Evolutionary conservation across 768 basidiomycete genomes (phyloP), one percentile per base, ranked within the genome.

Genomic region (Naganishia antarctica): DNA sequence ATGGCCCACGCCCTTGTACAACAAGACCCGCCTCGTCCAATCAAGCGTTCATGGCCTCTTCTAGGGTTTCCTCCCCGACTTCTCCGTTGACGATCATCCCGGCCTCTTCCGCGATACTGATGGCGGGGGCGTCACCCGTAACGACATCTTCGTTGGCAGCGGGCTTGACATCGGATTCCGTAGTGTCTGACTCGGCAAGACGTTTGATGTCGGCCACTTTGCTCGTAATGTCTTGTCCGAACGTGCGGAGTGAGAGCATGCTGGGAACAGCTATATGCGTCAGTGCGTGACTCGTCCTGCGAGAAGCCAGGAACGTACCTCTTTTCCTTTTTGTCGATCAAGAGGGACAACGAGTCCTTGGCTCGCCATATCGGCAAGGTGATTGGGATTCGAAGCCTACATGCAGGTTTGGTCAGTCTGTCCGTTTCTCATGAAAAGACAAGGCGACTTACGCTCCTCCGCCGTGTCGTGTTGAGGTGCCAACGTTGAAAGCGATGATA

Each of bases 241-340:
- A 98, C 11, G 93, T 80, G 1, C 92, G 86, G 49, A 91, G 79
- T 64, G 90, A 91, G 66, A 98, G 80, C 1, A 91, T 91, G 71
- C 93, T 97, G 66, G 3, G 59, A 9, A 15, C 34, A 8, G 3
- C 34, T 21, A 49, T 41, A n/a, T 43, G 58, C 40, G 65, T 34
- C 32, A 25, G 57, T 47, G 5, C 21, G 50, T 29, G n/a, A 23
- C 40, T 37, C 57, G 44, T 21, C 13, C 12, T 49, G 4, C 46
- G 40, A 26, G 40, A 66, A 59, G 18, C 18, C 31, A 13, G 8
- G 6, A 18, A 74, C 80, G 12, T 46, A 91, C 93, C 88, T 90
- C 79, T 98, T 98, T 26, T 91, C 90, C 73, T 89, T 89, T 78
- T 98, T 99, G 79, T 98, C 92, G 60, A 96, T 85, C 91, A 98